Conservation (phyloP, 148 eudicot species). For the Suaeda aralocaspica region DNA sequence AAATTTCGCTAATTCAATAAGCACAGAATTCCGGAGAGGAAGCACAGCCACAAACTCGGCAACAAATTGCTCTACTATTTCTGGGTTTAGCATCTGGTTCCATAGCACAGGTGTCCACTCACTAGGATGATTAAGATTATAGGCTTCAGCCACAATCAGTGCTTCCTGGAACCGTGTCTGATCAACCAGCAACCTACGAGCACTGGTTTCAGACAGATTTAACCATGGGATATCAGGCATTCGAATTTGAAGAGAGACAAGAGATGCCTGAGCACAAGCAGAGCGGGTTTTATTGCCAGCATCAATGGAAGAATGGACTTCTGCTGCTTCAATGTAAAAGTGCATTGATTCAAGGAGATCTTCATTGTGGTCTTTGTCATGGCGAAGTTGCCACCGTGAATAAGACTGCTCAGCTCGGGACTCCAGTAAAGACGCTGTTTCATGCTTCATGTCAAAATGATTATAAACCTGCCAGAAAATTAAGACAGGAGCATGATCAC, state of each 20-base stretch:
- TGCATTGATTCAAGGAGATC: slow-evolving; percentile 95
- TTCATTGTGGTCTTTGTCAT: slow-evolving; percentile 82
- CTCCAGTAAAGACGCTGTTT: slow-evolving; percentile 81
- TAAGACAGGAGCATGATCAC: background rate
- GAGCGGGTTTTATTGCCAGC: slow-evolving; percentile 81
- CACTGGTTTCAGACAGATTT: slow-evolving; percentile 78
- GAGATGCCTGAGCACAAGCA: slow-evolving; percentile 90
- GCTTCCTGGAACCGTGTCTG: slow-evolving; percentile 97
- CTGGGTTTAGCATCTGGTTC: slow-evolving; percentile 94
- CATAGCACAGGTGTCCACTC: slow-evolving; percentile 97
- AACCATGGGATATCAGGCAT: slow-evolving; percentile 95
- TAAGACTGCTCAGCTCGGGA: slow-evolving; percentile 73
- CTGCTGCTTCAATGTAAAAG: slow-evolving; percentile 86
- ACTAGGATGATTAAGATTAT: slow-evolving; percentile 85
- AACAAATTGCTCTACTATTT: slow-evolving; percentile 74
- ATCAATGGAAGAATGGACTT: slow-evolving; percentile 91
- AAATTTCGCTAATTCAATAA: slow-evolving; percentile 75
- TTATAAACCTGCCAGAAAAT: slow-evolving; percentile 65
- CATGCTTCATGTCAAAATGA: slow-evolving; percentile 96
- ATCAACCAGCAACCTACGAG: slow-evolving; percentile 72
- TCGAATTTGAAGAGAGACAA: slow-evolving; percentile 88
- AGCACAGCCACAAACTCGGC: slow-evolving; percentile 93
- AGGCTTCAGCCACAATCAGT: slow-evolving; percentile 93
- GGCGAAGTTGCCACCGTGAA: slow-evolving; percentile 63
- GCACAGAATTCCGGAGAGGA: slow-evolving; percentile 78